Base-by-base conservation (phyloP, 805 yeast species). In the Nakazawaea pomicola region DNA sequence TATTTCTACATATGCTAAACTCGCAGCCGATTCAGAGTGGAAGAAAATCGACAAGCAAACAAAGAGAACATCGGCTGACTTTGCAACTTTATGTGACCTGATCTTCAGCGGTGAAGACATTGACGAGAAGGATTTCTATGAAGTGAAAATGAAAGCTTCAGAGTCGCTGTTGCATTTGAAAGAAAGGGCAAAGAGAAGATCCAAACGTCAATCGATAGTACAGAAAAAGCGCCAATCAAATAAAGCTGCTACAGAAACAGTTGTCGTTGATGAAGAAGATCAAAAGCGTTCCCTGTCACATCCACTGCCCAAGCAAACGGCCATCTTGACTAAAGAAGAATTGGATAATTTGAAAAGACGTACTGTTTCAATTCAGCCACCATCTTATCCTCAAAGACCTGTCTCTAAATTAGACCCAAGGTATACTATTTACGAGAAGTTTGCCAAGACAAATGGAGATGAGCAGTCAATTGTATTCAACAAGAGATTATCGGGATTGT, bases 11-110 rank as follows among this genome's bases (percentile, higher is more conserved):
- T 83, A 83, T 58, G 87, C 91, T 25, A 81, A 78, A 54, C 62
- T 83, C 46, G 71, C 86, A 3, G 70, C 70, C 34, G 82, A 78
- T 43, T 68, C 73, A 31, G 83, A 78, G 46, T 76, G 86, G 78
- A 83, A 78, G 51, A 74, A 74, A 50, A 74, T 82, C 59, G 85
- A 81, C 51, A 78, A 74, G 52, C 86, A 79, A 56, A 80, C 88
- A 5, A 81, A 76, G 60, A 70, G 93, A 59, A 81, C 90, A 2
- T 78, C 86, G 28, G 79, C 86, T 12, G 84, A 83, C 47, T 83
- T 83, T 65, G 93, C 89, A 10, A 74, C 83, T 2, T 64, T 83
- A 32, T 81, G 88, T 65, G 91, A 83, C 61, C 79, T 76, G 58
- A 76, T 83, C 44, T 83, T 83, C 66, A 83, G 76, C 51, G 83